Conservation (phyloP, 257 asterid genomes). For the Gentiana straminea region DNA sequence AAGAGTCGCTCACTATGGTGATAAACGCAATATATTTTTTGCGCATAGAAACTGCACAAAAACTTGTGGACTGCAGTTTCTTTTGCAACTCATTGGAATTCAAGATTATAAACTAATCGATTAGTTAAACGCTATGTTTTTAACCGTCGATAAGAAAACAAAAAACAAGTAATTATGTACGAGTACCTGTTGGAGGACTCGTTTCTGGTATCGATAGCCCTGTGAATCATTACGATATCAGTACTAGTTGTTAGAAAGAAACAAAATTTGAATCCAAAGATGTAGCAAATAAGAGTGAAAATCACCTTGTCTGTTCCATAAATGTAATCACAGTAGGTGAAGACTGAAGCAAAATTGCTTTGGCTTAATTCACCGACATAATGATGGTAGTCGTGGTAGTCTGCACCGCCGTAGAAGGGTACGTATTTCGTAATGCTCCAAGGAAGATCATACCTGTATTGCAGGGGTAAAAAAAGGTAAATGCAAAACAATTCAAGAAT, state of each 20-base stretch:
- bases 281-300: neutral
- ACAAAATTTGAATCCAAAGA: slow-evolving; percentile 2
- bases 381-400: slow-evolving; percentile 97
- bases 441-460: slow-evolving; percentile 76
- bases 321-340: slow-evolving; percentile 90
- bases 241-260: slow-evolving; percentile 11
- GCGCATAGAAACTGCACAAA: too few species aligned
- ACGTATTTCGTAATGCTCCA: slow-evolving; percentile 87
- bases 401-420: slow-evolving; percentile 96
- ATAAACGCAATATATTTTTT: too few species aligned
- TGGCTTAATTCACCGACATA: slow-evolving; percentile 96
- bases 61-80: too few species aligned
- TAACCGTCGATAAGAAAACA: too few species aligned
- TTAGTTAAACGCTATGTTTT: too few species aligned
- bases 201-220: slow-evolving; percentile 90
- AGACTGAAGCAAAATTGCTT: slow-evolving; percentile 96
- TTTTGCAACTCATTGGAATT: too few species aligned
- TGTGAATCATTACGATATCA: slow-evolving; percentile 17
- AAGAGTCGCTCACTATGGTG: too few species aligned
- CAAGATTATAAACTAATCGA: too few species aligned
- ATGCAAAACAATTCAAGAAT: slow-evolving; percentile 2
- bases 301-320: slow-evolving; percentile 97
- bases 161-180: too few species aligned
- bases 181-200: slow-evolving; percentile 26
- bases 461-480: slow-evolving; percentile 2